Evolutionary conservation across 1,139 yeast genomes (phyloP), one percentile per base, ranked within the genome.

Genomic region (Pichia sp.): DNA sequence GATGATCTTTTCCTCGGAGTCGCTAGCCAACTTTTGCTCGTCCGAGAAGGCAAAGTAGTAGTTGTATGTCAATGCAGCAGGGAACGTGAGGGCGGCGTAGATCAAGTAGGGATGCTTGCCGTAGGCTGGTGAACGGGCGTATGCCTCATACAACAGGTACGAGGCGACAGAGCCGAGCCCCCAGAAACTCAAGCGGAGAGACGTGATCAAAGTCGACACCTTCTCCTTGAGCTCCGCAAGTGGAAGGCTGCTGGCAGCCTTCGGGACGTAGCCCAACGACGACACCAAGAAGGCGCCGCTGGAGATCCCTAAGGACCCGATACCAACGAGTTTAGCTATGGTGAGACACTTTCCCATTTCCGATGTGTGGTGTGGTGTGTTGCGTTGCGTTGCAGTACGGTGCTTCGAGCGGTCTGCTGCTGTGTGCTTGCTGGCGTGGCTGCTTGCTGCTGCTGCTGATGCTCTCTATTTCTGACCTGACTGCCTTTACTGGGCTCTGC

Each of bases 51-150:
- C 56, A 19, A 49, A 55, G 49, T 60, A 68, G 46, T 64, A 63
- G 53, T 71, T 65, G 49, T 66, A 65, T 2, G 63, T 60, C 37
- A 70, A 57, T 8, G 74, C 67, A 31, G 69, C 47, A 5, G 80
- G 79, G 36, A 75, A 74, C 18, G 80, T 78, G 22, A 78, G 50
- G n/a, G 80, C 76, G n/a, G 82, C 71, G 60, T 80, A 80, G 37
- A 80, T 61, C 61, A 80, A 73, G 61, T 79, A 80, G 7, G 84
- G 84, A 65, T 80, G 85, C 60, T 74, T 74, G 43, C 74, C 82
- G 49, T 69, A 63, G 7, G 66, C 57, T 10, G 78, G 71, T 10
- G 83, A 72, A 54, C 67, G 66, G 28, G 61, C 63, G 60, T 69
- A 80, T 13, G 80, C 80, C 58, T 73, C 58, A 37, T 69, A 60